phyloP scores from a whole-genome alignment of 1,284 basidiomycete species.

The Austroboletus novae-zelandiae region DNA sequence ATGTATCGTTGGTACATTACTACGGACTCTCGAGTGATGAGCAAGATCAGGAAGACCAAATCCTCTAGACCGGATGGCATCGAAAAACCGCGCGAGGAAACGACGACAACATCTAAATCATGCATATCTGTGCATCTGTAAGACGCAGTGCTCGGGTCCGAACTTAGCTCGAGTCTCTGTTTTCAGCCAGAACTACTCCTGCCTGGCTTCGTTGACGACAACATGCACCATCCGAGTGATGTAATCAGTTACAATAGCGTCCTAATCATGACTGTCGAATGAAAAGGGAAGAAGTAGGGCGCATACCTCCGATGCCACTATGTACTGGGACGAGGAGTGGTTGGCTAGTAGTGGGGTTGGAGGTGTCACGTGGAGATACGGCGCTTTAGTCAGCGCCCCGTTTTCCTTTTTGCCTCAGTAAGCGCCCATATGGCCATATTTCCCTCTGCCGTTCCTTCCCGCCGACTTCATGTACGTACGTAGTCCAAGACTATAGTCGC shows the following conservation, averaged over 20 bases:
- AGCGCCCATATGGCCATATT: too few species aligned
- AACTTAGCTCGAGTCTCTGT: conserved; percentile 25
- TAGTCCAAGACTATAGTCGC: too few species aligned
- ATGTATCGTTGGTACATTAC: background rate
- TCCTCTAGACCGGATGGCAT: conserved; percentile 6
- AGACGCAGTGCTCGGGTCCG: background rate
- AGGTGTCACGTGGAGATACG: conserved; percentile 22
- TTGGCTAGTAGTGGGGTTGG: too few species aligned
- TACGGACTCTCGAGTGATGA: conserved; percentile 46
- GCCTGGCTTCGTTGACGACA: conserved; percentile 29
- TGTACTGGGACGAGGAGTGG: too few species aligned
- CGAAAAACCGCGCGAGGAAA: conserved; percentile 11
- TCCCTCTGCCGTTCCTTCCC: too few species aligned
- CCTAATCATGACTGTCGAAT: conserved; percentile 42
- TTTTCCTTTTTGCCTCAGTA: too few species aligned
- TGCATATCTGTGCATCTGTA: too few species aligned
- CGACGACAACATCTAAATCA: too few species aligned
- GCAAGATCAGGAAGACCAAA: conserved; percentile 40
- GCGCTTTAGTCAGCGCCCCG: too few species aligned
- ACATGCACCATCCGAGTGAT: conserved; percentile 48
- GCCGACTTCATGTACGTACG: too few species aligned
- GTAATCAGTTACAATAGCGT: conserved; percentile 36
- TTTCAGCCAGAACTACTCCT: conserved; percentile 35
- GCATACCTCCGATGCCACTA: too few species aligned
- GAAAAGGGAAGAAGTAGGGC: conserved; percentile 39